Base-by-base conservation (phyloP, 139 green algal species). In the Astrephomene gubernaculifera region DNA sequence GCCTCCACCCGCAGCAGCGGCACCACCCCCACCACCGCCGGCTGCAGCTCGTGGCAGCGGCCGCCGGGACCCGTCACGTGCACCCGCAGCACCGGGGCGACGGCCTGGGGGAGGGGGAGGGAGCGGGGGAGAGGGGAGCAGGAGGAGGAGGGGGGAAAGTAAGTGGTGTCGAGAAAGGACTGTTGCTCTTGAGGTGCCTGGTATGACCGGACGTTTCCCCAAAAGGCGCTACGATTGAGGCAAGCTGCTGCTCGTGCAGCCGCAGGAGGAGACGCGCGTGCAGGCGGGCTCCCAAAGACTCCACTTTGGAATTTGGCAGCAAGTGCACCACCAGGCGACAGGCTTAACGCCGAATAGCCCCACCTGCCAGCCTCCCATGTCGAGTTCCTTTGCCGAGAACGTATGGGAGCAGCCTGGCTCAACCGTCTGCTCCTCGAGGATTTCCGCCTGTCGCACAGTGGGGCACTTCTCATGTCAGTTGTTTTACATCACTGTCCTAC, bases 321-420 rank as follows among this genome's bases (percentile, higher is more conserved):
- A 31, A 9, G 7, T 3, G 9, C 63, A 71, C 29, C 31, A 4
- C 6, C 6, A 71, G 63, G 43, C 21, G 38, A 54, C 38, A 29
- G 5, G 19, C 4, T 9, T 38, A 39, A 57, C 35, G 25, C 8
- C 21, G 5, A n/a, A 41, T 39, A 22, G 31, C 65, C 54, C 24
- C 54, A 82, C 74, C 60, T 61, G 24, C 76, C 76, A 83, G 39
- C 29, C 35, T 2, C 76, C 76, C 76, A 83, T 83, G 41, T 83
- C 41, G 6, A 83, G 76, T 41, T 63, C n/a, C 76, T 83, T 83
- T 41, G 61, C 76, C 4, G 2, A 22, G 10, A 83, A 83, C 6
- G 19, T 27, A 5, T 73, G 41, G 0, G 12, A 36, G 10, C 29
- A 1, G 10, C 60, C 60, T 4, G 76, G 60, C 19, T 39, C 24